These are phyloP conservation scores for Sordaria brevicollis DNA, from an alignment of 495 filamentous ascomycete genomes.

Conservation along the genomic window DNA sequence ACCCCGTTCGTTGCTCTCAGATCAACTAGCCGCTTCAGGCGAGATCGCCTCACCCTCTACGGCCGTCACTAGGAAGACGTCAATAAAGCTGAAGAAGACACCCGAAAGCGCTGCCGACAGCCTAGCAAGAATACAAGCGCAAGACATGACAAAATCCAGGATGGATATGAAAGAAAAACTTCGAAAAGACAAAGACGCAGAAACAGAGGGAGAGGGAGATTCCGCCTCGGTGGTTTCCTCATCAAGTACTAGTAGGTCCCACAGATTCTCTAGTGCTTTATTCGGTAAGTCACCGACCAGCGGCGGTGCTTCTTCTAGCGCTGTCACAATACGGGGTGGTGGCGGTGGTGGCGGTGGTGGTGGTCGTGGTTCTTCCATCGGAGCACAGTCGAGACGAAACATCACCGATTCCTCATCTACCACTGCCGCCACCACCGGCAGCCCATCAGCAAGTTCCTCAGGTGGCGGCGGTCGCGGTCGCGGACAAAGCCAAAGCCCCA, in stretches of 20 bases:
- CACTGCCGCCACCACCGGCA: not conserved
- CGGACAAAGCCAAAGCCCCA: not conserved
- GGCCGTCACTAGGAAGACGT: not conserved
- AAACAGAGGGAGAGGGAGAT: slow-evolving; percentile 11
- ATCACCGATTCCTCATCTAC: slow-evolving; percentile 8
- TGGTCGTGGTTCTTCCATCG: not conserved
- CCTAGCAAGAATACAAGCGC: not conserved
- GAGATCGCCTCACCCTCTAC: not conserved
- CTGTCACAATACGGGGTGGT: not conserved
- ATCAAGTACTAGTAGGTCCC: slow-evolving; percentile 15
- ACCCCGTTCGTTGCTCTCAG: not conserved
- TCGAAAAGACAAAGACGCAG: not conserved
- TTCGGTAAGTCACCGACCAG: slow-evolving; percentile 5
- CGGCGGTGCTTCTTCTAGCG: not conserved
- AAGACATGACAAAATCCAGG: not conserved
- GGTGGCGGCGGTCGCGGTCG: not conserved
- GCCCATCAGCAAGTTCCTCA: not conserved
- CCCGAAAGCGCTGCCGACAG: not conserved
- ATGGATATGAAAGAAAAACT: not conserved
- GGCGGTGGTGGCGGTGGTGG: not conserved
- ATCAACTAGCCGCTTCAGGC: not conserved
- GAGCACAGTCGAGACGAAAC: slow-evolving; percentile 1
- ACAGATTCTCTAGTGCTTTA: slow-evolving; percentile 7
- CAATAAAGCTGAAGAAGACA: not conserved
- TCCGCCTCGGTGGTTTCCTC: slow-evolving; percentile 19